Evolutionary conservation across 805 yeast species (phyloP).

Genomic region (Torulaspora delbrueckii): DNA sequence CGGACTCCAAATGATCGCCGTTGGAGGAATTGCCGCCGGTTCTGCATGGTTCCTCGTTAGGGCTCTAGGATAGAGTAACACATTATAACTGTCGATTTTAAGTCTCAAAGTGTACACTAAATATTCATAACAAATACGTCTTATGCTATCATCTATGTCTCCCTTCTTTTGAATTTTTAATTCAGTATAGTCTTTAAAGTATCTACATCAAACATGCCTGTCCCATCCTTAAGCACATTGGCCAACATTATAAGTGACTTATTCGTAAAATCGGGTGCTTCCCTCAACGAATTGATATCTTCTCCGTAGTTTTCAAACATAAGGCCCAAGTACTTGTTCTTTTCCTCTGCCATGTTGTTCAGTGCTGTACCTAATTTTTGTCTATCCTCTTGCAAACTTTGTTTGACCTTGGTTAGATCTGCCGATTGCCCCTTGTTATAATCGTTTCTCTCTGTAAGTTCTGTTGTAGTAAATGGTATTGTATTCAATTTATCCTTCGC

Average conservation of each 20-base stretch:
- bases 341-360: conserved; percentile 31
- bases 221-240: conserved; percentile 52
- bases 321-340: conserved; percentile 47
- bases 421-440: conserved; percentile 20
- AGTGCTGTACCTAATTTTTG: conserved; percentile 2
- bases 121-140: conserved; percentile 11
- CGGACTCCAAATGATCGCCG: conserved; percentile 88
- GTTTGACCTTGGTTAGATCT: conserved; percentile 32
- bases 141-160: conserved; percentile 1
- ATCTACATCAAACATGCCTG: conserved; percentile 55
- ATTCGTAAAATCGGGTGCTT: conserved; percentile 57
- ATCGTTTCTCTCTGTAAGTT: conserved; percentile 28
- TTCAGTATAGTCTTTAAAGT: conserved; percentile 37
- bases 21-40: conserved; percentile 96
- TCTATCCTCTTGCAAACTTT: conserved; percentile 31
- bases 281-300: conserved; percentile 55
- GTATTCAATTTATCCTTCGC: conserved; percentile 21
- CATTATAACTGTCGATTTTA: neutral
- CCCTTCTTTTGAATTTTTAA: neutral
- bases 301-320: conserved; percentile 58
- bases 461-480: conserved; percentile 36
- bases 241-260: conserved; percentile 55
- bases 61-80: conserved; percentile 46
- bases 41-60: conserved; percentile 92
- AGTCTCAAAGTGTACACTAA: conserved; percentile 11